phyloP scores from a whole-genome alignment of 1,139 yeast genomes.

The Magnusiomyces paraingens region DNA sequence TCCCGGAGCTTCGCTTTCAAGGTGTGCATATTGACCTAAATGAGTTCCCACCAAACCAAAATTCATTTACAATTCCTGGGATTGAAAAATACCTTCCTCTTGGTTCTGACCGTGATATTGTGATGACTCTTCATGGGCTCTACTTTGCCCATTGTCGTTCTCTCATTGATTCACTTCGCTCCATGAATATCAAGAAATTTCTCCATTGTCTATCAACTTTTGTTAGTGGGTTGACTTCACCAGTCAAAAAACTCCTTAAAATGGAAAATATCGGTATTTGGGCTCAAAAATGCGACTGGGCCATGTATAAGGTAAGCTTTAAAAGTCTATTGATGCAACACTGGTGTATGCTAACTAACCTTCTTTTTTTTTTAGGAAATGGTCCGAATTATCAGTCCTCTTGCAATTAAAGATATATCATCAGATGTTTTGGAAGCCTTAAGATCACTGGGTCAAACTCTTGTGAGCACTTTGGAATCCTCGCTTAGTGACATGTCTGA shows the following conservation, averaged over 20 bases:
- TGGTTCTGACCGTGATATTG: conserved; percentile 51
- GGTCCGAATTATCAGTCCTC: conserved; percentile 58
- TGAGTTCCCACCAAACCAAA: conserved; percentile 22
- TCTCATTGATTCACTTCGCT: conserved; percentile 59
- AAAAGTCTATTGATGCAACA: neutral
- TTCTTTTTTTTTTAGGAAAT: conserved; percentile 30
- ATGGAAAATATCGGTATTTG: conserved; percentile 49
- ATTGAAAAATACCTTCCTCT: conserved; percentile 46
- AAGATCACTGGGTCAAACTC: conserved; percentile 28
- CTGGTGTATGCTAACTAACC: neutral
- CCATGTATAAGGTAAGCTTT: conserved; percentile 46
- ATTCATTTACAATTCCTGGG: conserved; percentile 42
- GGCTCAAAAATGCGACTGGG: conserved; percentile 60
- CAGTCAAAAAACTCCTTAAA: conserved; percentile 55
- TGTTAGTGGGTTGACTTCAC: conserved; percentile 54
- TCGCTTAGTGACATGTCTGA: conserved; percentile 44
- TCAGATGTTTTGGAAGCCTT: conserved; percentile 42
- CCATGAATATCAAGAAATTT: conserved; percentile 58
- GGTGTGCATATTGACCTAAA: conserved; percentile 18
- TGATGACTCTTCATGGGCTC: conserved; percentile 52
- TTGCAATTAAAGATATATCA: conserved; percentile 60
- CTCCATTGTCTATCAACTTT: conserved; percentile 50
- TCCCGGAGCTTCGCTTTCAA: conserved; percentile 15
- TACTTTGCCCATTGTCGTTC: conserved; percentile 59
- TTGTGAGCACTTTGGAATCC: conserved; percentile 25